Evolutionary conservation across 768 basidiomycete species (phyloP).

Genomic region (Calvatia gigantea): DNA sequence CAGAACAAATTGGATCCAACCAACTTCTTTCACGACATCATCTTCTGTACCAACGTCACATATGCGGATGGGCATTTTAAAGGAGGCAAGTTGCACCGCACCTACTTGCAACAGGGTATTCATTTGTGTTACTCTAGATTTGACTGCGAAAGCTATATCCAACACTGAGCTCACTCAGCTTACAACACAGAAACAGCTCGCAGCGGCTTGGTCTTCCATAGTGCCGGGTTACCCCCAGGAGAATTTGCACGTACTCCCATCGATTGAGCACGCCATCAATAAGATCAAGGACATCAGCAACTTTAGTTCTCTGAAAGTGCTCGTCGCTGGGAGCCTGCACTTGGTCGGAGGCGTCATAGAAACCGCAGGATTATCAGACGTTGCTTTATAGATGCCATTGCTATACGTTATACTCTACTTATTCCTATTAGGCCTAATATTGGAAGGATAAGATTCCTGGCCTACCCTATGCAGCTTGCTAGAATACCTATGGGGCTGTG

Average conservation of each 20-base stretch:
- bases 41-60: constrained; percentile 97
- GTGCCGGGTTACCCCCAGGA: constrained; percentile 57
- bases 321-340: constrained; percentile 92
- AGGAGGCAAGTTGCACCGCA: constrained; percentile 53
- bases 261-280: constrained; percentile 86
- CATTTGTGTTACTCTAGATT: constrained; percentile 48
- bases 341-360: constrained; percentile 93
- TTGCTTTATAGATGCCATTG: constrained; percentile 44
- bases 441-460: neutral
- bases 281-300: constrained; percentile 44
- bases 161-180: constrained; percentile 61
- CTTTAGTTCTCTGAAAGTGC: constrained; percentile 43
- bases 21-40: constrained; percentile 74
- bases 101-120: neutral
- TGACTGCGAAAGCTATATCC: constrained; percentile 66
- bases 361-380: constrained; percentile 75
- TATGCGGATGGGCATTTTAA: constrained; percentile 88
- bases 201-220: constrained; percentile 66
- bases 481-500: neutral
- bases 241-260: constrained; percentile 75
- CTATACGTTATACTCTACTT: neutral
- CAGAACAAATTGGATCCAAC: constrained; percentile 32
- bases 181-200: constrained; percentile 74
- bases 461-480: neutral
- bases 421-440: neutral